These are phyloP conservation scores for Millerago galiae DNA, from an alignment of 805 yeast species.

Conservation along the genomic window DNA sequence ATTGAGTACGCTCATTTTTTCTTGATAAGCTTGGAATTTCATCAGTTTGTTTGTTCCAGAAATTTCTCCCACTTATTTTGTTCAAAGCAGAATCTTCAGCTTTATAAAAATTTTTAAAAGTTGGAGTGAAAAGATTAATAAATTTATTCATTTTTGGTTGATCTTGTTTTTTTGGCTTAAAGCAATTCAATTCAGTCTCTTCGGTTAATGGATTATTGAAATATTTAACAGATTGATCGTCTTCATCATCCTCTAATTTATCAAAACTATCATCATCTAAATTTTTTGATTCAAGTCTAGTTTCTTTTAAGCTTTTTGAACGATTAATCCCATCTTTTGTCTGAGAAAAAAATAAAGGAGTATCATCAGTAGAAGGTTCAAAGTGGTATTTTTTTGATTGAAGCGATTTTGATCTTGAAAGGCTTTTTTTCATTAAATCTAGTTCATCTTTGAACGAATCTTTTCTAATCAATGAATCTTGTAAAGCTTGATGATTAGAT, in stretches of 20 bases:
- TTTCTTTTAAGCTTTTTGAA: not conserved
- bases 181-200: conserved; percentile 13
- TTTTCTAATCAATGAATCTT: conserved; percentile 5
- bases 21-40: not conserved
- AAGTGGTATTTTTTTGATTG: conserved; percentile 4
- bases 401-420: conserved; percentile 12
- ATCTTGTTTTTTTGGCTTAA: conserved; percentile 1
- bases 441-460: conserved; percentile 6
- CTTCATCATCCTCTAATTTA: not conserved
- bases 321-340: conserved; percentile 1
- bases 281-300: not conserved
- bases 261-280: not conserved
- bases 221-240: not conserved
- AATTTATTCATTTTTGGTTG: not conserved
- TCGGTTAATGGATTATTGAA: conserved; percentile 4
- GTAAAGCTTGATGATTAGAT: not conserved
- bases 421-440: conserved; percentile 5
- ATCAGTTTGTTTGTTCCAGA: conserved; percentile 4
- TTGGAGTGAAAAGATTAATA: conserved; percentile 2
- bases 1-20: conserved; percentile 3
- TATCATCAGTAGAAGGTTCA: conserved; percentile 1
- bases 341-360: conserved; percentile 11
- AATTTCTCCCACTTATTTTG: conserved; percentile 5
- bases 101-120: conserved; percentile 11
- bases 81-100: conserved; percentile 14